Evolutionary conservation across 2,329 filamentous ascomycete species (phyloP).

Genomic region (Xylariales sp.): DNA sequence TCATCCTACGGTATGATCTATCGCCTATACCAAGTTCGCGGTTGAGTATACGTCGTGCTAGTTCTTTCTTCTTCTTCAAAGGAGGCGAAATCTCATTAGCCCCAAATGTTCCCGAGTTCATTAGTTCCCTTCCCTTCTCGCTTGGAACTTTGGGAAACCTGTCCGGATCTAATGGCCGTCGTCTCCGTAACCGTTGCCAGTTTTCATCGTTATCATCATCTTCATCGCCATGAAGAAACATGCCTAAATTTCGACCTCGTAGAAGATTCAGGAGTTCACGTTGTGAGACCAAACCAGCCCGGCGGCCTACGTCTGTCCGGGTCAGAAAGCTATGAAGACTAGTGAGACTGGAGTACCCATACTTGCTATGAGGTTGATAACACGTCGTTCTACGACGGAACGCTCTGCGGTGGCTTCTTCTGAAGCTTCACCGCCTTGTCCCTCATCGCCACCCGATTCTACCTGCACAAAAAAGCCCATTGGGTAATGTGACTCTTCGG

Average conservation of each 20-base stretch:
- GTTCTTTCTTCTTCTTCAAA: conserved; percentile 65
- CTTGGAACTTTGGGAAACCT: conserved; percentile 88
- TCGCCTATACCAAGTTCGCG: conserved; percentile 81
- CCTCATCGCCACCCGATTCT: conserved; percentile 47
- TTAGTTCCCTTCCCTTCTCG: conserved; percentile 78
- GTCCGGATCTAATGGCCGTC: conserved; percentile 60
- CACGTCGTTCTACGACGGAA: conserved; percentile 37
- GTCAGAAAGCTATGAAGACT: conserved; percentile 44
- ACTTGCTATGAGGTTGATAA: conserved; percentile 50
- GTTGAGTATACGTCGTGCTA: conserved; percentile 79
- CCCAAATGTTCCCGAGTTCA: conserved; percentile 86
- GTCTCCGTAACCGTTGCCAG: conserved; percentile 58
- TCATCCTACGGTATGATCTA: conserved; percentile 68
- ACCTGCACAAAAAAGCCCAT: conserved; percentile 47
- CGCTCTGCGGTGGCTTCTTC: conserved; percentile 38
- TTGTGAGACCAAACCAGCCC: conserved; percentile 46
- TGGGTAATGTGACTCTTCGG: conserved; percentile 44
- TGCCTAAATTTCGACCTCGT: conserved; percentile 53
- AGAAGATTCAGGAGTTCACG: conserved; percentile 57
- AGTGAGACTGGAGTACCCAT: conserved; percentile 31
- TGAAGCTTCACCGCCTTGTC: conserved; percentile 40
- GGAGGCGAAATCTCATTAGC: conserved; percentile 64
- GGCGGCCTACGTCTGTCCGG: conserved; percentile 40
- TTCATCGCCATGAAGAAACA: conserved; percentile 51
- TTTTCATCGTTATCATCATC: conserved; percentile 52